Evolutionary conservation across 352 stramenopile species (phyloP).

Genomic region (Lagenidium giganteum): DNA sequence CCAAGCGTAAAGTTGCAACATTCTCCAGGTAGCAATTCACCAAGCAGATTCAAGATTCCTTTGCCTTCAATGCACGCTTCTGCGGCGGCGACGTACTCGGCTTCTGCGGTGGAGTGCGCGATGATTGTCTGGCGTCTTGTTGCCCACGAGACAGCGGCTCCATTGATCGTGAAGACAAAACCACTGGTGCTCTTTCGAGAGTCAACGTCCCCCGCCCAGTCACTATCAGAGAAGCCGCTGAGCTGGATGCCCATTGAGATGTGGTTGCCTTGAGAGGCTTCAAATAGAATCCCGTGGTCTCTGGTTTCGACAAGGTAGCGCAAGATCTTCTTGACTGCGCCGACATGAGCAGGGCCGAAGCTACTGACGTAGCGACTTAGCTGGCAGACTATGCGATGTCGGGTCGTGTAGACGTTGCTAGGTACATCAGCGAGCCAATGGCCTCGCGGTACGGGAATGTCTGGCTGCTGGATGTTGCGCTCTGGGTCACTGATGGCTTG

Average conservation of each 20-base stretch:
- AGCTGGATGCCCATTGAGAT: no score
- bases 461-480: no score
- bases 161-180: no score
- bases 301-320: neutral
- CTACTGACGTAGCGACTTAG: no score
- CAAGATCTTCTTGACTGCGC: slow-evolving; percentile 4
- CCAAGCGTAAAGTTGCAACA: no score
- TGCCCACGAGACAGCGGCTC: slow-evolving; percentile 4
- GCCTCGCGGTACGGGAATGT: slow-evolving; percentile 9
- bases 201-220: slow-evolving; percentile 10
- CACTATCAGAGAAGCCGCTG: slow-evolving; percentile 8
- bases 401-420: slow-evolving; percentile 2
- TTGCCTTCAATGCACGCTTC: no score
- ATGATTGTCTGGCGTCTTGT: slow-evolving; percentile 13
- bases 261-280: no score
- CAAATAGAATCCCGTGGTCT: no score
- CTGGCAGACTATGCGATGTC: slow-evolving; percentile 8
- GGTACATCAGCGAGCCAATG: slow-evolving; percentile 7
- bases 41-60: no score
- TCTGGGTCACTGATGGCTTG: no score
- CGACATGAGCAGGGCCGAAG: no score
- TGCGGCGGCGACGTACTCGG: slow-evolving; percentile 12
- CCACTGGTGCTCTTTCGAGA: slow-evolving; percentile 11
- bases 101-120: slow-evolving; percentile 9
- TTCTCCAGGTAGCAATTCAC: no score